A percentile compares a stretch with the other conserved stretches of the same genome.
These are phyloP conservation scores for Cladosporium sp. DNA, from an alignment of 2,329 filamentous ascomycete species.

Conservation along the genomic window DNA sequence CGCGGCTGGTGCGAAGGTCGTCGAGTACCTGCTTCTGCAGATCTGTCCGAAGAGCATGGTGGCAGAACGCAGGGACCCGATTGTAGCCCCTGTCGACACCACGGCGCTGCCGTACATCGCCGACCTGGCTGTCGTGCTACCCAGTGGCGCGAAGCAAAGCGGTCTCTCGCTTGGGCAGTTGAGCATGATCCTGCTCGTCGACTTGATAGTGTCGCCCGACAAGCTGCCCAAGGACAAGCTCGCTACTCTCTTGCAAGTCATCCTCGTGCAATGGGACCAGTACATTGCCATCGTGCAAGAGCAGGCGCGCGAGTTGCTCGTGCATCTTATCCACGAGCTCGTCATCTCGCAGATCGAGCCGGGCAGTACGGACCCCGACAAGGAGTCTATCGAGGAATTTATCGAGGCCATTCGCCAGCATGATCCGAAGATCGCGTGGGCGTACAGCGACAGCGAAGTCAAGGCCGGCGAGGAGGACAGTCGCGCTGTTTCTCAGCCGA, in stretches of 20 bases:
- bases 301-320: slow-evolving; percentile 93
- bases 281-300: slow-evolving; percentile 93
- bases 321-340: slow-evolving; percentile 92
- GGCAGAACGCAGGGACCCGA: slow-evolving; percentile 68
- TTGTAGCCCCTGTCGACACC: slow-evolving; percentile 66
- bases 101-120: slow-evolving; percentile 79
- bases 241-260: slow-evolving; percentile 80
- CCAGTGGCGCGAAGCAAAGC: slow-evolving; percentile 75
- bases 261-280: slow-evolving; percentile 94
- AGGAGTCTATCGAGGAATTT: slow-evolving; percentile 74
- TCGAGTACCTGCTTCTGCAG: slow-evolving; percentile 87
- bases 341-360: slow-evolving; percentile 76
- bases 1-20: slow-evolving; percentile 77
- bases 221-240: slow-evolving; percentile 72
- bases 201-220: slow-evolving; percentile 89
- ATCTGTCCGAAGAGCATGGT: slow-evolving; percentile 97
- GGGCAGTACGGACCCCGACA: slow-evolving; percentile 58
- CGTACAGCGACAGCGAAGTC: slow-evolving; percentile 86
- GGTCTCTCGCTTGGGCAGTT: slow-evolving; percentile 90
- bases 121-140: slow-evolving; percentile 70
- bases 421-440: slow-evolving; percentile 81
- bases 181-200: slow-evolving; percentile 86
- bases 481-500: slow-evolving; percentile 73
- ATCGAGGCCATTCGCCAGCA: slow-evolving; percentile 82
- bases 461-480: slow-evolving; percentile 58